These are phyloP conservation scores for Backusella luteola DNA, from an alignment of 192 early-diverging fungal genomes.

Conservation along the genomic window DNA sequence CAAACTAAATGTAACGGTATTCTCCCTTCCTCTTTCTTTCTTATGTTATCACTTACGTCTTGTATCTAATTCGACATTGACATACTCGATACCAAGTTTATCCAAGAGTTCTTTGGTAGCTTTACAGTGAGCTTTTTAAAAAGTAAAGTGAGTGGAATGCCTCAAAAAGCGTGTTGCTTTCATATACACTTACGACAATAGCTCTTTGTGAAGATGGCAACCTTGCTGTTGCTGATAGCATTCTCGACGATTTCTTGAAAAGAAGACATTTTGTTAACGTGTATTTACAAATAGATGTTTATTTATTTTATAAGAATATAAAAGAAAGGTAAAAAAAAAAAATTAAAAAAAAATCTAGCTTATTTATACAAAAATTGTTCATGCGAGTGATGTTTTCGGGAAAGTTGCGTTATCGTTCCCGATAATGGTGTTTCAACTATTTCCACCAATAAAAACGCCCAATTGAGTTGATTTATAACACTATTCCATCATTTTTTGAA, in stretches of 20 bases:
- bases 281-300: background rate
- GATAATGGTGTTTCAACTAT: background rate
- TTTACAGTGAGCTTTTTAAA: constrained; percentile 50
- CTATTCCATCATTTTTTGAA: constrained; percentile 1
- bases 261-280: constrained; percentile 14
- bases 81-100: constrained; percentile 35
- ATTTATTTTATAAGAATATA: background rate
- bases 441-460: background rate
- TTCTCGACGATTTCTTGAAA: constrained; percentile 41
- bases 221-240: constrained; percentile 45
- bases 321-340: background rate
- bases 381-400: background rate
- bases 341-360: background rate
- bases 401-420: background rate
- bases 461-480: background rate
- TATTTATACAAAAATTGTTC: constrained; percentile 1
- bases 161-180: background rate
- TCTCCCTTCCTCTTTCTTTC: background rate
- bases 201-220: constrained; percentile 77
- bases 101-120: constrained; percentile 50
- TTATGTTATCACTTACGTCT: constrained; percentile 34
- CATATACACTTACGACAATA: constrained; percentile 52
- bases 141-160: background rate
- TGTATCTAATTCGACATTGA: constrained; percentile 54
- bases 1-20: background rate